Conservation (phyloP, 1,284 basidiomycete genomes). For the Chiua sp. region DNA sequence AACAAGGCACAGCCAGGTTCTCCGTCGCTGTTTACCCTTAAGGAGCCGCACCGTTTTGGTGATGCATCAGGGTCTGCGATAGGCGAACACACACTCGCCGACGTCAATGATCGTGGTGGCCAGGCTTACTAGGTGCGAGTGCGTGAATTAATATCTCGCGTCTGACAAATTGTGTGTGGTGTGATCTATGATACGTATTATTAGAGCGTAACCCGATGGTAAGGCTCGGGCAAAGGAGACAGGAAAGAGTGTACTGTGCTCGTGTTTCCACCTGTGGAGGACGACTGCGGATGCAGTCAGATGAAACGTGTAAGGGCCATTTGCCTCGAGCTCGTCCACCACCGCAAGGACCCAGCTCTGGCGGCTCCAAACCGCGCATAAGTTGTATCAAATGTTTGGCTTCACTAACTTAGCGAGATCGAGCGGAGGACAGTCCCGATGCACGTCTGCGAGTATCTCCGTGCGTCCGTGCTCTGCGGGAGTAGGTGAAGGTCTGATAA, state of each 20-base stretch:
- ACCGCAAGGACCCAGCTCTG: constrained; percentile 36
- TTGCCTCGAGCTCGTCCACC: constrained; percentile 28
- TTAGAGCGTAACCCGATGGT: neutral
- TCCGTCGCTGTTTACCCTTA: neutral
- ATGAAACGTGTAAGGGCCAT: constrained; percentile 18
- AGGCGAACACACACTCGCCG: neutral
- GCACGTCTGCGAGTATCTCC: constrained; percentile 35
- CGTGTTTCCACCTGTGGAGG: constrained; percentile 30
- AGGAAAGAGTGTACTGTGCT: constrained; percentile 1
- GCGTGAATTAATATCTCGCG: constrained; percentile 7
- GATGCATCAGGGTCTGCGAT: neutral
- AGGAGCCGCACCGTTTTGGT: neutral
- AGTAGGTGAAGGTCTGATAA: constrained; percentile 33
- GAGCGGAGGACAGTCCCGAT: constrained; percentile 34
- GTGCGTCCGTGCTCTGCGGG: constrained; percentile 35
- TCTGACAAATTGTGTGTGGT: constrained; percentile 5
- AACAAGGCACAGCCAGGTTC: neutral
- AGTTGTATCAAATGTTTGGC: constrained; percentile 26
- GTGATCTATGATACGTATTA: neutral
- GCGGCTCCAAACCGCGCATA: constrained; percentile 40
- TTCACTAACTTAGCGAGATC: constrained; percentile 17
- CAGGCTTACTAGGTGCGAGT: neutral
- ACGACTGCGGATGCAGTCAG: constrained; percentile 25
- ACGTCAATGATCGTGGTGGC: neutral
- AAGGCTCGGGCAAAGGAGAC: constrained; percentile 2